Evolutionary conservation across 345 rosid genomes (phyloP).

Genomic region (Eucalyptus decipiens): DNA sequence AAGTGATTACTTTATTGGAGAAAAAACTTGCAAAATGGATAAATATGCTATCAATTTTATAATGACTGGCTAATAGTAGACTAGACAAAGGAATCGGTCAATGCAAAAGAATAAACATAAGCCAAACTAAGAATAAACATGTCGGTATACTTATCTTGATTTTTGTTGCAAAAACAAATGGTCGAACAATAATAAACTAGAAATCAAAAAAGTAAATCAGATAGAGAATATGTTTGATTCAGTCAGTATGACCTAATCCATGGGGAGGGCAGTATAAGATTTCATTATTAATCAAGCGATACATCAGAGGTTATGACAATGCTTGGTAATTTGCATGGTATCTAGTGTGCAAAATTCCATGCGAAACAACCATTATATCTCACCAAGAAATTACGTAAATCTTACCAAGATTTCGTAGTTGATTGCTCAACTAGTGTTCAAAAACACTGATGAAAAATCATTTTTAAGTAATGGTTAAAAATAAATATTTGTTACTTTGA

Average conservation of each 20-base stretch:
- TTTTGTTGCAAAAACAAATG: neutral
- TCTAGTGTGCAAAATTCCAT: neutral
- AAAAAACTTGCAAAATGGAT: neutral
- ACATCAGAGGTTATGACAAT: fast-evolving
- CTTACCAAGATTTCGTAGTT: neutral
- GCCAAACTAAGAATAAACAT: neutral
- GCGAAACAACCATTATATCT: neutral
- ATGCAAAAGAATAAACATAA: neutral
- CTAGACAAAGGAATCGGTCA: neutral
- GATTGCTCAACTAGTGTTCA: neutral
- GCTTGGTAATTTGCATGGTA: fast-evolving
- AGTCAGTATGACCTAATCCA: neutral
- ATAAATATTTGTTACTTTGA: fast-evolving
- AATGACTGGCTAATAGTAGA: neutral
- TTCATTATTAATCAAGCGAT: neutral
- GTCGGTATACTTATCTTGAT: neutral
- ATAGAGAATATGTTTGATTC: too few relatives aligned
- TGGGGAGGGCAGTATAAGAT: neutral
- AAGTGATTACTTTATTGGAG: neutral
- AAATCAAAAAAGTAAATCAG: neutral
- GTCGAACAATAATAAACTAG: fast-evolving
- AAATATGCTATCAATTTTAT: too few relatives aligned
- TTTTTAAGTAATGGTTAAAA: neutral
- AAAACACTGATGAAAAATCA: too few relatives aligned
- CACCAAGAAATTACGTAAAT: neutral